phyloP scores from a whole-genome alignment of 805 yeast genomes.

The Torulaspora franciscae region DNA sequence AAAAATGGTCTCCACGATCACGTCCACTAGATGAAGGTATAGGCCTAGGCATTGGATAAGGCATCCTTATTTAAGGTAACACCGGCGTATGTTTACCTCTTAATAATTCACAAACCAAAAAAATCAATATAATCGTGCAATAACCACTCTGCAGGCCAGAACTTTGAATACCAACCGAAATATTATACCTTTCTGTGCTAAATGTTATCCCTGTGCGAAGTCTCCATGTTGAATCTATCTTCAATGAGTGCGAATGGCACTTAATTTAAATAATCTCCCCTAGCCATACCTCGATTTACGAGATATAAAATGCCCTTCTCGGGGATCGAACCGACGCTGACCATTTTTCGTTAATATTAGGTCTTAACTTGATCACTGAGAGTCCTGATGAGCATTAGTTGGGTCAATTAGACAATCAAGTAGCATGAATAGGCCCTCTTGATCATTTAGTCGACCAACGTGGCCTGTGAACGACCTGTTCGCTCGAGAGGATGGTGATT shows the following conservation, averaged over 20 bases:
- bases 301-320: not conserved
- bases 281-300: not conserved
- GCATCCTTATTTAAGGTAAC: slow-evolving; percentile 3
- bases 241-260: not conserved
- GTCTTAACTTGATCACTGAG: not conserved
- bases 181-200: no score
- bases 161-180: not conserved
- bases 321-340: not conserved
- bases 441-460: no score
- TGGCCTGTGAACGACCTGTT: no score
- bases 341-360: not conserved
- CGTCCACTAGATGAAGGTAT: slow-evolving; percentile 4
- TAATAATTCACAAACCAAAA: not conserved
- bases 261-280: not conserved
- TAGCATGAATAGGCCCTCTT: no score
- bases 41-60: slow-evolving; percentile 10
- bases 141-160: not conserved
- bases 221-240: not conserved
- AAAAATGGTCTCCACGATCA: slow-evolving; percentile 4
- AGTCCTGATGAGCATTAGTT: not conserved
- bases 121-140: not conserved
- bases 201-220: no score
- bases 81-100: not conserved
- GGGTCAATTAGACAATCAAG: not conserved
- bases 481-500: no score